These are phyloP conservation scores for Pythium diclinum DNA, from an alignment of 352 stramenopile species.

Conservation along the genomic window DNA sequence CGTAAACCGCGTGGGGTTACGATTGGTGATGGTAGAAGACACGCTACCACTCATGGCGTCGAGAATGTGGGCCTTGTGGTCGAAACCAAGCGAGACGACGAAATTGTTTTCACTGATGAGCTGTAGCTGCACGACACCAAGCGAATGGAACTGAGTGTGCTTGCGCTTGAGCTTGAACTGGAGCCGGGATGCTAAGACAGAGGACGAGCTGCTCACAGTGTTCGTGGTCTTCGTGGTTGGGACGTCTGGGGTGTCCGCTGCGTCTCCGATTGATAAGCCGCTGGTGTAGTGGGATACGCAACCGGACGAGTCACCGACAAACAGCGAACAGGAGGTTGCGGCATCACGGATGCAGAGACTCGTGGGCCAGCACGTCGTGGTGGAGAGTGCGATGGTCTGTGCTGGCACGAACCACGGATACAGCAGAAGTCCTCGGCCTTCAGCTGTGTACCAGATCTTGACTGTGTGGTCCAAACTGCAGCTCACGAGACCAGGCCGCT, in stretches of 20 bases:
- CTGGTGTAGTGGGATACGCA: slow-evolving; percentile 57
- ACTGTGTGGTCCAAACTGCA: slow-evolving; percentile 69
- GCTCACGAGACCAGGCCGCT: slow-evolving; percentile 55
- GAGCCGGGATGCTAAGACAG: slow-evolving; percentile 19
- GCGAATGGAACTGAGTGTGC: slow-evolving; percentile 58
- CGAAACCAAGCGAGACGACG: slow-evolving; percentile 70
- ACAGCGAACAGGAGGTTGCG: slow-evolving; percentile 39
- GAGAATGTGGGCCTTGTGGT: slow-evolving; percentile 68
- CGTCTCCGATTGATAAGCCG: slow-evolving; percentile 7
- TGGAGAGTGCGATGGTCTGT: slow-evolving; percentile 53
- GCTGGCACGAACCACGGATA: slow-evolving; percentile 66
- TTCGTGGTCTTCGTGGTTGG: neutral
- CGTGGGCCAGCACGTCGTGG: slow-evolving; percentile 50
- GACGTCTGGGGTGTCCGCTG: neutral
- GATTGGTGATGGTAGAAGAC: slow-evolving; percentile 53
- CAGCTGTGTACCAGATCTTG: slow-evolving; percentile 58
- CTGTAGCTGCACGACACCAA: slow-evolving; percentile 52
- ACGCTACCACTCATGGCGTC: slow-evolving; percentile 60
- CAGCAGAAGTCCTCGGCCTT: slow-evolving; percentile 54
- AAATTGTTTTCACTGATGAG: slow-evolving; percentile 67
- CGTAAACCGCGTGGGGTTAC: slow-evolving; percentile 48
- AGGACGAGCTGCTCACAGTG: slow-evolving; percentile 5
- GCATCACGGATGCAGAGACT: slow-evolving; percentile 50
- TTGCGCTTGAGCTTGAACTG: slow-evolving; percentile 65
- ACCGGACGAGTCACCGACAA: slow-evolving; percentile 61